Percentiles rank a stretch among this genome's conserved stretches.
phyloP scores from a whole-genome alignment of 2,329 filamentous ascomycete species.

The Lasiodiplodia gonubiensis region DNA sequence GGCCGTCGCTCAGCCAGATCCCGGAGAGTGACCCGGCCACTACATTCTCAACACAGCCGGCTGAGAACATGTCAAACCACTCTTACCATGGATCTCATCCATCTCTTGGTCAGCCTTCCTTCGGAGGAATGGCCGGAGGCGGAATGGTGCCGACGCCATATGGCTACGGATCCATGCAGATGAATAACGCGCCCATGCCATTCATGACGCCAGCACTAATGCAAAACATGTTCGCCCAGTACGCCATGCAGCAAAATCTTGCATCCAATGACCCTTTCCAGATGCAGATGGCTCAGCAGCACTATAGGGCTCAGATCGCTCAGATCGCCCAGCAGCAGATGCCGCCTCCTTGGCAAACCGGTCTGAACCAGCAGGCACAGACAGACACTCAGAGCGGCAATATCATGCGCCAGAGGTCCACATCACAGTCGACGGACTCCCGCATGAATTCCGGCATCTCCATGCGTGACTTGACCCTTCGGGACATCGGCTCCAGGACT shows the following conservation, averaged over 20 bases:
- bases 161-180: background rate
- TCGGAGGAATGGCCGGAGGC: background rate
- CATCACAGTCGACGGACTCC: background rate
- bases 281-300: background rate
- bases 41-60: background rate
- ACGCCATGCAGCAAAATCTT: background rate
- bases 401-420: background rate
- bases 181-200: background rate
- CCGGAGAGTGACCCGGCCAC: background rate
- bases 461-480: background rate
- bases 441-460: background rate
- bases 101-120: background rate
- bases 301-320: too few species aligned
- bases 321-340: background rate
- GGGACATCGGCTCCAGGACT: background rate
- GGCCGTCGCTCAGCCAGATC: background rate
- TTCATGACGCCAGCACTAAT: background rate
- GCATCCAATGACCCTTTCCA: background rate
- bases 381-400: background rate
- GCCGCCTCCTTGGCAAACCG: background rate
- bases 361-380: background rate
- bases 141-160: background rate
- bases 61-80: background rate
- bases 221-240: background rate
- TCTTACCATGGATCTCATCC: background rate